A percentile compares a stretch with the other conserved stretches of the same genome.
These are phyloP conservation scores for Pichia cabralensis DNA, from an alignment of 805 yeast genomes.

Conservation along the genomic window DNA sequence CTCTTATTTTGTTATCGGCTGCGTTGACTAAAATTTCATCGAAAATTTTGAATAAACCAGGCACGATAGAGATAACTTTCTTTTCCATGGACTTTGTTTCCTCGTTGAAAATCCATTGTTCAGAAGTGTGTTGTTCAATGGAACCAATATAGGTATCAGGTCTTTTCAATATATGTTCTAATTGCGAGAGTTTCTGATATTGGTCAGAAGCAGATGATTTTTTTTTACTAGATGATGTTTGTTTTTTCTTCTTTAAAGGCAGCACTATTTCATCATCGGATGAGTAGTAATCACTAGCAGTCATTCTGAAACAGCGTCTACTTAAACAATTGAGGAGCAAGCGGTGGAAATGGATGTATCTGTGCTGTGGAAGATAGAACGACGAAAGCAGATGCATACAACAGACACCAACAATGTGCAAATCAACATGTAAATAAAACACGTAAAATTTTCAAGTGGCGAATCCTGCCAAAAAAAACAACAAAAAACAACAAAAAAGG, in stretches of 20 bases:
- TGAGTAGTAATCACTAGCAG: neutral
- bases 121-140: constrained; percentile 67
- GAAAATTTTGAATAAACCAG: constrained; percentile 91
- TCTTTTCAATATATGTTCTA: constrained; percentile 92
- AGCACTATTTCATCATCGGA: neutral
- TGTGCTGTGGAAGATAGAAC: no score
- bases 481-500: no score
- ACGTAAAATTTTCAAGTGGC: no score
- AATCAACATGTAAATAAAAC: no score
- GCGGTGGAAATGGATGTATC: no score
- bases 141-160: constrained; percentile 98
- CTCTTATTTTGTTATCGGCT: constrained; percentile 96
- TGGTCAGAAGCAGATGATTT: constrained; percentile 46
- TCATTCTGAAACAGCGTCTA: no score
- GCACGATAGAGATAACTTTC: constrained; percentile 68
- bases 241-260: neutral
- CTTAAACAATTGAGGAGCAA: no score
- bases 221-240: neutral
- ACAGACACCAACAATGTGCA: no score
- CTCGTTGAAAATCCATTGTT: constrained; percentile 80
- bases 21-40: constrained; percentile 97
- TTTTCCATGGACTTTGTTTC: constrained; percentile 50
- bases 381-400: no score
- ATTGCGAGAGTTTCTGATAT: constrained; percentile 88
- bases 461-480: no score